These are phyloP conservation scores for Sugiyamaella castrensis DNA, from an alignment of 1,139 yeast species.

Conservation along the genomic window DNA sequence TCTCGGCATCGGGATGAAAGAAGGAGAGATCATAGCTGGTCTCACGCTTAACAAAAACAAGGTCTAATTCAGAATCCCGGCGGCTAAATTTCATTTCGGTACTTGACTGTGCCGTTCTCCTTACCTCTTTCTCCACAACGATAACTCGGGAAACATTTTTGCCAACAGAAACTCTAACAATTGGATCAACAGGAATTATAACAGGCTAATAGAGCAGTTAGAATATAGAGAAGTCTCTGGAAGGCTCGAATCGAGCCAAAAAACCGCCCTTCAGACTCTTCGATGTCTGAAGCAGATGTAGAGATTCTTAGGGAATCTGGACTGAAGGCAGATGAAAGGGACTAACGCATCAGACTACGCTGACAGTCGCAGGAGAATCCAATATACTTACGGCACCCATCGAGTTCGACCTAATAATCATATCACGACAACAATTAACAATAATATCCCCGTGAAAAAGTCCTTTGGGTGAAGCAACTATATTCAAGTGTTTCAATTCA, in stretches of 20 bases:
- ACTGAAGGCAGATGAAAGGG: not conserved
- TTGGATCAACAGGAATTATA: slow-evolving; percentile 26
- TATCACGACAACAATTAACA: slow-evolving; percentile 24
- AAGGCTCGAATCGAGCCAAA: too few species aligned
- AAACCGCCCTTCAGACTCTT: too few species aligned
- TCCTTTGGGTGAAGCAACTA: slow-evolving; percentile 64
- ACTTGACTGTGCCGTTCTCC: not conserved
- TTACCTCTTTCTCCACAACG: slow-evolving; percentile 64
- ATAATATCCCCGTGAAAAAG: slow-evolving; percentile 46
- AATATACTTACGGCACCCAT: slow-evolving; percentile 20
- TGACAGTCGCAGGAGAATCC: too few species aligned
- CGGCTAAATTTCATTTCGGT: too few species aligned
- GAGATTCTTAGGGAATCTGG: not conserved
- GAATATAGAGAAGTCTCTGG: not conserved
- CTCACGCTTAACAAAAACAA: too few species aligned
- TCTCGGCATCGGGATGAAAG: too few species aligned
- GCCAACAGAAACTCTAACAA: slow-evolving; percentile 22
- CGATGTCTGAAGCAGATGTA: too few species aligned
- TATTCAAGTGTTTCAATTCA: slow-evolving; percentile 37
- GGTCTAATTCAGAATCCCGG: too few species aligned
- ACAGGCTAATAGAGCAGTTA: slow-evolving; percentile 13
- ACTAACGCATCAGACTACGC: not conserved
- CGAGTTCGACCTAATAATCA: slow-evolving; percentile 19
- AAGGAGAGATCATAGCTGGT: too few species aligned
- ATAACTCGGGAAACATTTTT: slow-evolving; percentile 40